A percentile compares a stretch with the other conserved stretches of the same genome.
phyloP scores from a whole-genome alignment of 257 asterid species.

The Capsicum chinense region DNA sequence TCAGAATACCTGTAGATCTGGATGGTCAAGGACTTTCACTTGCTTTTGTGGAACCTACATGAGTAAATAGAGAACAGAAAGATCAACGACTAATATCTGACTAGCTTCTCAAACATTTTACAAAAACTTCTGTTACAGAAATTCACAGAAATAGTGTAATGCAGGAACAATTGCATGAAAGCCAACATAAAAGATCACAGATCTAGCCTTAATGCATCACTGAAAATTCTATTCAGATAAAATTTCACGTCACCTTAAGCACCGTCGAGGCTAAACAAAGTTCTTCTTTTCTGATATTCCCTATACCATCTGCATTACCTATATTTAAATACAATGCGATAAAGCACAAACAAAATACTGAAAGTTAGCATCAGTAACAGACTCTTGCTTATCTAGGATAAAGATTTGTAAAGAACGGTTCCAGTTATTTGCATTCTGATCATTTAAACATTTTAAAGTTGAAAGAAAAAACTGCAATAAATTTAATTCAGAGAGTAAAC shows the following conservation, averaged over 20 bases:
- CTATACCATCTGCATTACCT: slow-evolving; percentile 90
- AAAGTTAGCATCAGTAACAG: slow-evolving; percentile 21
- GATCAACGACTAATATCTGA: slow-evolving; percentile 14
- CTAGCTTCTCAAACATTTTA: background rate
- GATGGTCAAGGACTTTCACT: slow-evolving; percentile 83
- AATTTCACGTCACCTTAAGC: slow-evolving; percentile 61
- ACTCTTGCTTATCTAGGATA: background rate
- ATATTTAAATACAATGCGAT: slow-evolving; percentile 24
- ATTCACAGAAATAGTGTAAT: background rate
- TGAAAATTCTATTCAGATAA: slow-evolving; percentile 21
- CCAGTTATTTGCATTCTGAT: background rate
- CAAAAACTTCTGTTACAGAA: background rate
- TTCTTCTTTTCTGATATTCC: slow-evolving; percentile 78
- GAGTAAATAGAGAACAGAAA: slow-evolving; percentile 26
- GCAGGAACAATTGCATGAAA: background rate
- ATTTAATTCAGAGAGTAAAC: background rate
- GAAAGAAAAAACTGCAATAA: background rate
- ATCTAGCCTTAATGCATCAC: background rate
- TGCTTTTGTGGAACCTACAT: slow-evolving; percentile 72
- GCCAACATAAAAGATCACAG: background rate
- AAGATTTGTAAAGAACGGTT: background rate
- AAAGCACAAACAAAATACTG: slow-evolving; percentile 14
- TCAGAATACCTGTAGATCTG: slow-evolving; percentile 73
- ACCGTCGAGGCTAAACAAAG: slow-evolving; percentile 70
- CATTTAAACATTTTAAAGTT: background rate